Percentiles rank a stretch among this genome's conserved stretches.
Evolutionary conservation across 805 yeast species (phyloP).

Genomic region (Kodamaea sagamina): DNA sequence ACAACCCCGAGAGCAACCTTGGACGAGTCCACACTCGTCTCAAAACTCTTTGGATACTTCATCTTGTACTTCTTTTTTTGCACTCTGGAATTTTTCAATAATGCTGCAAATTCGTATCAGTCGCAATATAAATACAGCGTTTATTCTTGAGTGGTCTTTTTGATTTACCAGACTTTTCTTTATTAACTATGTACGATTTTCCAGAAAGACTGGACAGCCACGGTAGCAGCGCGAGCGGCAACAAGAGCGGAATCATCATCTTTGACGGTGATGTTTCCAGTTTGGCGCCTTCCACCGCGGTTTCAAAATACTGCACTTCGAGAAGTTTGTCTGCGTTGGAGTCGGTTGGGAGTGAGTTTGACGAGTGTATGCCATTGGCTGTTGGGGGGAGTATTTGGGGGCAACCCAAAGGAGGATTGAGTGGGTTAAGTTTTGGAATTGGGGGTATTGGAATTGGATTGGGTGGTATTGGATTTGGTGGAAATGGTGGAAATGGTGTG

Average conservation of each 20-base stretch:
- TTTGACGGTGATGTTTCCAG: background rate
- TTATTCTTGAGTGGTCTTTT: background rate
- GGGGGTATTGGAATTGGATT: background rate
- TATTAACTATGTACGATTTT: background rate
- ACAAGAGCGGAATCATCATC: background rate
- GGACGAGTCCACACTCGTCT: slow-evolving; percentile 33
- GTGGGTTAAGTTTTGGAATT: too few relatives aligned
- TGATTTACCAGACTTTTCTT: background rate
- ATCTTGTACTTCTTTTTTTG: slow-evolving; percentile 3
- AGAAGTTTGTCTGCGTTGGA: slow-evolving; percentile 12
- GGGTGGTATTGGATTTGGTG: background rate
- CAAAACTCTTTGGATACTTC: slow-evolving; percentile 39
- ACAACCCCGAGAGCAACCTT: slow-evolving; percentile 44
- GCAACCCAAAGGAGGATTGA: too few relatives aligned
- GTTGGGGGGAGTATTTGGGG: slow-evolving; percentile 5
- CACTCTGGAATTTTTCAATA: background rate
- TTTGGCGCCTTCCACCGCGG: background rate
- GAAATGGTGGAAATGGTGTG: background rate
- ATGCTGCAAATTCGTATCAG: slow-evolving; percentile 10
- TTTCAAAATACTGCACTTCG: slow-evolving; percentile 10
- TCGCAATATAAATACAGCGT: slow-evolving; percentile 5
- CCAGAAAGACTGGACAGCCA: slow-evolving; percentile 1
- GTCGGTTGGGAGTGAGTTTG: slow-evolving; percentile 12
- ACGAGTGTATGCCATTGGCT: slow-evolving; percentile 5
- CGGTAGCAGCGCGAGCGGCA: background rate